These are phyloP conservation scores for Cucurbitaria berberidis DNA, from an alignment of 2,329 filamentous ascomycete species.

Conservation along the genomic window DNA sequence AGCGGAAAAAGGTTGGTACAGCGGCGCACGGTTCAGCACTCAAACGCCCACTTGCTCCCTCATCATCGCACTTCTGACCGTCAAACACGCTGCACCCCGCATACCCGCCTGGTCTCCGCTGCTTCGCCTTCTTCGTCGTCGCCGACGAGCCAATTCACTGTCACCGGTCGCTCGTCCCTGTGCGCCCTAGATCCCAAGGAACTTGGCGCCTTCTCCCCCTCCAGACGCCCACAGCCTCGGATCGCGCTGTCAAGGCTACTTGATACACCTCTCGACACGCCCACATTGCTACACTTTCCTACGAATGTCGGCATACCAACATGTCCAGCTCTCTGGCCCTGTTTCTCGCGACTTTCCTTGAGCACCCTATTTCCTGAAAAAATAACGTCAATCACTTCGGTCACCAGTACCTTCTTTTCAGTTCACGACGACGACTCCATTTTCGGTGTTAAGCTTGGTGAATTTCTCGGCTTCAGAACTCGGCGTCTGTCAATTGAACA, in stretches of 20 bases:
- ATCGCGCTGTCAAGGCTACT: slow-evolving; percentile 19
- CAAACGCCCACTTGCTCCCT: slow-evolving; percentile 22
- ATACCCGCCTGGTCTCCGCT: slow-evolving; percentile 21
- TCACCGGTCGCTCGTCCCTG: slow-evolving; percentile 20
- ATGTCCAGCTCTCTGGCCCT: slow-evolving; percentile 57
- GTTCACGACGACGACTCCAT: slow-evolving; percentile 27
- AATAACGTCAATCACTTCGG: slow-evolving; percentile 36
- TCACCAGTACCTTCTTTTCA: slow-evolving; percentile 39
- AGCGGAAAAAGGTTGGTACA: slow-evolving; percentile 22
- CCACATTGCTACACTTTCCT: slow-evolving; percentile 20
- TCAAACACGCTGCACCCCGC: slow-evolving; percentile 19
- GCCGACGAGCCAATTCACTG: slow-evolving; percentile 22
- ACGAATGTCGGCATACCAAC: slow-evolving; percentile 56
- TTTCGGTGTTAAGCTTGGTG: slow-evolving; percentile 33
- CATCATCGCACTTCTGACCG: slow-evolving; percentile 16
- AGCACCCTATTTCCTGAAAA: slow-evolving; percentile 56
- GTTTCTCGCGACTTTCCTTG: slow-evolving; percentile 59
- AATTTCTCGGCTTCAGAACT: slow-evolving; percentile 15
- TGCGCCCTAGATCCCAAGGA: slow-evolving; percentile 9
- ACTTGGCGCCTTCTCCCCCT: slow-evolving; percentile 15
- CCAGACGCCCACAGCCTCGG: slow-evolving; percentile 16
- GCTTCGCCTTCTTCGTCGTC: slow-evolving; percentile 11
- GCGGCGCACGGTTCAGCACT: slow-evolving; percentile 6
- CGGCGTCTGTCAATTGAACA: slow-evolving; percentile 2
- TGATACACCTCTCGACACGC: slow-evolving; percentile 16